Conservation (phyloP, 257 asterid species). For the Sherardia arvensis region DNA sequence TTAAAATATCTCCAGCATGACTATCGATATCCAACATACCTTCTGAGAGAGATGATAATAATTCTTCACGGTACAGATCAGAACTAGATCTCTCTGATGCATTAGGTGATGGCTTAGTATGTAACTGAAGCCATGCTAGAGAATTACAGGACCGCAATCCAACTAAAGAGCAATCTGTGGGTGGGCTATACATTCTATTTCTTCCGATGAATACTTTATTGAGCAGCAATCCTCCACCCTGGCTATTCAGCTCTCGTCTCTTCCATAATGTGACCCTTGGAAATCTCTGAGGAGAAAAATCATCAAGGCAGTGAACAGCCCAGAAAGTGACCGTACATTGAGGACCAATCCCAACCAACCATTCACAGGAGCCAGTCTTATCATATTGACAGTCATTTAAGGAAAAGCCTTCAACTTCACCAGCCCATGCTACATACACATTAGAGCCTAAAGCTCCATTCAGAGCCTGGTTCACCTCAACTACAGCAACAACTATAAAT, state of each 20-base stretch:
- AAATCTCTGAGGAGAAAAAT: conserved; percentile 75
- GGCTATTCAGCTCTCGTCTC: conserved; percentile 37
- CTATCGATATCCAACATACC: conserved; percentile 56
- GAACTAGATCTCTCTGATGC: conserved; percentile 31
- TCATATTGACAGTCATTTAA: conserved; percentile 42
- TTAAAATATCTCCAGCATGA: conserved; percentile 56
- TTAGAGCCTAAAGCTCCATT: conserved; percentile 58
- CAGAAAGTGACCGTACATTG: conserved; percentile 47
- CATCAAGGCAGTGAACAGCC: conserved; percentile 94
- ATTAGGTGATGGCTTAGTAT: conserved; percentile 35
- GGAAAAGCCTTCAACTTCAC: conserved; percentile 52
- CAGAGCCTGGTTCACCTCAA: conserved; percentile 70
- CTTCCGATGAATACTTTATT: conserved; percentile 59
- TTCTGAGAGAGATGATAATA: conserved; percentile 30
- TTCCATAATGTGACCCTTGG: conserved; percentile 91
- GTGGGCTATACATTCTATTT: conserved; percentile 61
- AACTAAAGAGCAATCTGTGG: conserved; percentile 57
- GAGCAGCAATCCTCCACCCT: conserved; percentile 35
- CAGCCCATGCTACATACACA: conserved; percentile 68
- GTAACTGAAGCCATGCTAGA: conserved; percentile 60
- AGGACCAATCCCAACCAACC: conserved; percentile 88
- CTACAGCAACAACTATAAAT: conserved; percentile 64
- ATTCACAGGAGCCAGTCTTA: conserved; percentile 71
- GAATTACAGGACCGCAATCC: conserved; percentile 52
- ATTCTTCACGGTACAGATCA: conserved; percentile 24